Evolutionary conservation across 1,139 yeast species (phyloP).

Genomic region (Suhomyces atakaporum): DNA sequence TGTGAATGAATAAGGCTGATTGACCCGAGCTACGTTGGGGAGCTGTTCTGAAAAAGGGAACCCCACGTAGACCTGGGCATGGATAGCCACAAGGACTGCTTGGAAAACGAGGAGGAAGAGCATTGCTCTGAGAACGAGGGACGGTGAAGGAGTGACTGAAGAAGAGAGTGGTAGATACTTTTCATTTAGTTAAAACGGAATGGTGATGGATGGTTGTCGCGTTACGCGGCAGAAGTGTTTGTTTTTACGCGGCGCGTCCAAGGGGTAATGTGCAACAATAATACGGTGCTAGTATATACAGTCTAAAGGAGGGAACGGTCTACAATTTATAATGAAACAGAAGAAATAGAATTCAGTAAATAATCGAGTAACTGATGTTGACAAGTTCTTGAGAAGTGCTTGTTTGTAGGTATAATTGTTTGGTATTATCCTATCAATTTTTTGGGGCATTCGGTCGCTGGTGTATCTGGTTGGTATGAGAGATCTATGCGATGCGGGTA

Average conservation of each 20-base stretch:
- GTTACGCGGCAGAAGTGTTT: not conserved
- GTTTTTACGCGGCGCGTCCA: slow-evolving; percentile 1
- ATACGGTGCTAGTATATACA: too few species aligned
- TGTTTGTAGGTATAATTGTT: too few species aligned
- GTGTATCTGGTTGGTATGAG: too few species aligned
- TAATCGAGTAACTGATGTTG: too few species aligned
- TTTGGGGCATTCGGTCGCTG: too few species aligned
- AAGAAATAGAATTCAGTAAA: too few species aligned
- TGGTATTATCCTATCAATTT: too few species aligned
- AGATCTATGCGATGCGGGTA: too few species aligned
- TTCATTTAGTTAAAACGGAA: not conserved
- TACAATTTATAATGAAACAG: too few species aligned
- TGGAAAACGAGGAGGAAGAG: slow-evolving; percentile 15
- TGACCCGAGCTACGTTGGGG: slow-evolving; percentile 83
- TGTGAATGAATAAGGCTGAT: slow-evolving; percentile 62
- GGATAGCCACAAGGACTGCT: slow-evolving; percentile 14
- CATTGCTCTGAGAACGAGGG: slow-evolving; percentile 7
- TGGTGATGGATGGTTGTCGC: not conserved
- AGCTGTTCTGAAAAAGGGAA: slow-evolving; percentile 82
- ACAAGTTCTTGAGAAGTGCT: too few species aligned
- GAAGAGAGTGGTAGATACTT: not conserved
- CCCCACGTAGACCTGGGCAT: slow-evolving; percentile 51
- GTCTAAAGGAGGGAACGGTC: too few species aligned
- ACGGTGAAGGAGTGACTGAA: not conserved
- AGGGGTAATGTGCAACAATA: too few species aligned